A percentile compares a stretch with the other conserved stretches of the same genome.
These are phyloP conservation scores for Colletotrichum sp. DNA, from an alignment of 2,329 filamentous ascomycete genomes.

Conservation along the genomic window DNA sequence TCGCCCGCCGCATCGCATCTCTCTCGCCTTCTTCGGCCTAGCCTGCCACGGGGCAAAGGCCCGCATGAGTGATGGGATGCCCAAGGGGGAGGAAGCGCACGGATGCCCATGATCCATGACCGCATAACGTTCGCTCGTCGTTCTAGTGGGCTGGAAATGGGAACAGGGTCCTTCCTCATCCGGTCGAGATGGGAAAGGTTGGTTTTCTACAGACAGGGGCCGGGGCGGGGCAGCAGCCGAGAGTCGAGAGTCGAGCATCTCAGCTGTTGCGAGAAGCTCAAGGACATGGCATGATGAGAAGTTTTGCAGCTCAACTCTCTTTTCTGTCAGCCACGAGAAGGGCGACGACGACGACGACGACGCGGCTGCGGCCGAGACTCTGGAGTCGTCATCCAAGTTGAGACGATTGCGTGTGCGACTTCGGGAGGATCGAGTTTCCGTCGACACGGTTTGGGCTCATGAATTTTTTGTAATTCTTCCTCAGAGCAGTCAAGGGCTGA, in stretches of 20 bases:
- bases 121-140: conserved; percentile 11
- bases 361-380: not conserved
- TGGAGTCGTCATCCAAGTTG: conserved; percentile 13
- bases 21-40: not conserved
- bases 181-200: conserved; percentile 12
- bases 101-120: conserved; percentile 15
- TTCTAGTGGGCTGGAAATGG: conserved; percentile 5
- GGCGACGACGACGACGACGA: not conserved
- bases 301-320: not conserved
- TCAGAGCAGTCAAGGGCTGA: not conserved
- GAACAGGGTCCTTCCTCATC: conserved; percentile 20
- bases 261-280: not conserved
- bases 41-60: conserved; percentile 9
- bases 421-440: not conserved
- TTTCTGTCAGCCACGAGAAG: not conserved
- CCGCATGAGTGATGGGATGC: conserved; percentile 10
- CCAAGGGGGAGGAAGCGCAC: not conserved
- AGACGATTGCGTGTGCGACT: conserved; percentile 15
- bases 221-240: not conserved
- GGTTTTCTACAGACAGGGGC: not conserved
- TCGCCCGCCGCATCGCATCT: not conserved
- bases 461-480: not conserved
- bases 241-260: not conserved
- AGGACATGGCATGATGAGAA: conserved; percentile 5
- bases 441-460: not conserved